A percentile compares a stretch with the other conserved stretches of the same genome.
phyloP scores from a whole-genome alignment of 2,329 filamentous ascomycete genomes.

The Chrysoporthe cubensis region DNA sequence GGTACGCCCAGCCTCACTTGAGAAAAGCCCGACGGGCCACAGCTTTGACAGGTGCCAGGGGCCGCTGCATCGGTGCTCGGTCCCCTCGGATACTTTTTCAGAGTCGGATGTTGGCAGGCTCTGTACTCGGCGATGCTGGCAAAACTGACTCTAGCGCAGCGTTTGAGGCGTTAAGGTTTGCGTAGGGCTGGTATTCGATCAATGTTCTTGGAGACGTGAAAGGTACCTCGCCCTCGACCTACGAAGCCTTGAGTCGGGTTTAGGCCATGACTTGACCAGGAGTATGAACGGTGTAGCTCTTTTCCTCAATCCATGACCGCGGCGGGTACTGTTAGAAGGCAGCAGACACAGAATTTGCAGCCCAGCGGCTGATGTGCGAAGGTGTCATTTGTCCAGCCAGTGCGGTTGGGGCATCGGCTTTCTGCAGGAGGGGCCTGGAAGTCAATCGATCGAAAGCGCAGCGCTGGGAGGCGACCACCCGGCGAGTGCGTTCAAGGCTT shows the following conservation, averaged over 20 bases:
- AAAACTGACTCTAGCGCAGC: constrained; percentile 13
- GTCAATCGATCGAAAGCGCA: no score
- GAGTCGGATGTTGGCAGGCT: constrained; percentile 8
- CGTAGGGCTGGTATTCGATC: constrained; percentile 15
- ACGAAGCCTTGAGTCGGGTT: no score
- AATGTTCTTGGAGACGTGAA: constrained; percentile 14
- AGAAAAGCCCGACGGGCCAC: constrained; percentile 7
- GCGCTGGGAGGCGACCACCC: no score
- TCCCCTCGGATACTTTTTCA: not conserved
- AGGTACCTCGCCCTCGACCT: not conserved
- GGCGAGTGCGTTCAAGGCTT: no score
- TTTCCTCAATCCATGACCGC: constrained; percentile 11
- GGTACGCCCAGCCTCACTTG: constrained; percentile 15
- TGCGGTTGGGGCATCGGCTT: not conserved
- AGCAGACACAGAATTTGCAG: no score
- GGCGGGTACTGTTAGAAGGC: not conserved
- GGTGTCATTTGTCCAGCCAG: no score
- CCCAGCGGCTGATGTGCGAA: no score
- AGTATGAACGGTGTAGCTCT: constrained; percentile 13
- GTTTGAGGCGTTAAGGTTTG: constrained; percentile 10
- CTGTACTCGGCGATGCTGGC: no score
- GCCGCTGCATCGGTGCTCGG: constrained; percentile 5
- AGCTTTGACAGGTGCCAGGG: not conserved
- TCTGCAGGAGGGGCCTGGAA: no score
- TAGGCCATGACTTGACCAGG: not conserved